Percentiles rank a stretch among this genome's conserved stretches.
These are phyloP conservation scores for Pichia occidentalis DNA, from an alignment of 805 yeast species.

Conservation along the genomic window DNA sequence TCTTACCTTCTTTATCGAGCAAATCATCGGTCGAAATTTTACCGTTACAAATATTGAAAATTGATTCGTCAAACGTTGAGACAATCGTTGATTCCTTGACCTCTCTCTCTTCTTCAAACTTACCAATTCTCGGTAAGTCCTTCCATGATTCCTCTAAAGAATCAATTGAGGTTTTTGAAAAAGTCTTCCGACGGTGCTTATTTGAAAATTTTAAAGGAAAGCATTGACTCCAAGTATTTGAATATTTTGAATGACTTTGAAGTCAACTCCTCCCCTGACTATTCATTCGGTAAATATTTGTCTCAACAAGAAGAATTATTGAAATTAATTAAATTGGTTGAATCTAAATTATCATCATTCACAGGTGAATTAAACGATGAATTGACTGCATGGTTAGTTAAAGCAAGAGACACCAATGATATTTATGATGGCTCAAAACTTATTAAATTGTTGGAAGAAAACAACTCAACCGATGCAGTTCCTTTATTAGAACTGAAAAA, in stretches of 20 bases:
- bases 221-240: slow-evolving; percentile 35
- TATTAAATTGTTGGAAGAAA: slow-evolving; percentile 27
- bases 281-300: slow-evolving; percentile 74
- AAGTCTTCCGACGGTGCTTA: slow-evolving; percentile 73
- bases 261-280: slow-evolving; percentile 73
- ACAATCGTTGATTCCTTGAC: slow-evolving; percentile 42
- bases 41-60: slow-evolving; percentile 45
- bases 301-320: slow-evolving; percentile 46
- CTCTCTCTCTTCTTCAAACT: slow-evolving; percentile 42
- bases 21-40: slow-evolving; percentile 46
- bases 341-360: slow-evolving; percentile 39
- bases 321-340: slow-evolving; percentile 38
- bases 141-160: slow-evolving; percentile 22
- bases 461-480: slow-evolving; percentile 29
- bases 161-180: slow-evolving; percentile 33
- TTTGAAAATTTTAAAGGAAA: slow-evolving; percentile 64
- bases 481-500: slow-evolving; percentile 42
- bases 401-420: slow-evolving; percentile 34
- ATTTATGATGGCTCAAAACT: slow-evolving; percentile 23
- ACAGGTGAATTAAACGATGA: slow-evolving; percentile 45
- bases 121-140: slow-evolving; percentile 54
- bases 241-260: slow-evolving; percentile 46
- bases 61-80: slow-evolving; percentile 35
- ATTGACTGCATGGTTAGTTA: slow-evolving; percentile 66
- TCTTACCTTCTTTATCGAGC: slow-evolving; percentile 38